These are phyloP conservation scores for Saccharomycopsis microspora DNA, from an alignment of 805 yeast genomes.

Conservation along the genomic window DNA sequence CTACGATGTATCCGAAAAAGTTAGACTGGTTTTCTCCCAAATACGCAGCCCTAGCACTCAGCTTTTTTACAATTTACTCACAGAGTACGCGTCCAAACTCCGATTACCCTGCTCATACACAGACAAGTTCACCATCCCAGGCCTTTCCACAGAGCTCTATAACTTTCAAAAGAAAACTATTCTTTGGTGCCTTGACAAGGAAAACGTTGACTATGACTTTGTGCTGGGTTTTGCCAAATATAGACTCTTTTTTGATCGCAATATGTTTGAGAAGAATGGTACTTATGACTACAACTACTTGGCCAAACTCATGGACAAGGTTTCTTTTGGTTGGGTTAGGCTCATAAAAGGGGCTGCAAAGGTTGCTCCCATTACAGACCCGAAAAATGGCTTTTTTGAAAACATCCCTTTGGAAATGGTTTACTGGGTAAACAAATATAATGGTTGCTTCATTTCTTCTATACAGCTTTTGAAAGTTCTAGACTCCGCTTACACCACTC, in stretches of 20 bases:
- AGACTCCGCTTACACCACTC: background rate
- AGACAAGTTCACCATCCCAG: slow-evolving; percentile 18
- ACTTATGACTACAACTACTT: slow-evolving; percentile 20
- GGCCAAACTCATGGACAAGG: slow-evolving; percentile 20
- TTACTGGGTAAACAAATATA: slow-evolving; percentile 39
- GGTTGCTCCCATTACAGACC: background rate
- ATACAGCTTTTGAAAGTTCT: slow-evolving; percentile 23
- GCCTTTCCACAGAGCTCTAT: slow-evolving; percentile 31
- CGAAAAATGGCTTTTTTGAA: slow-evolving; percentile 13
- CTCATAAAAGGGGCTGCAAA: slow-evolving; percentile 12
- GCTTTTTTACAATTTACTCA: slow-evolving; percentile 13
- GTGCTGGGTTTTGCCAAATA: slow-evolving; percentile 19
- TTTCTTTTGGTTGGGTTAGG: slow-evolving; percentile 45
- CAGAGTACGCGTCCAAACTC: slow-evolving; percentile 12
- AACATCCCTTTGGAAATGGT: slow-evolving; percentile 2
- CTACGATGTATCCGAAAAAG: background rate
- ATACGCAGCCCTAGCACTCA: slow-evolving; percentile 11
- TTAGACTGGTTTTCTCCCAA: slow-evolving; percentile 1
- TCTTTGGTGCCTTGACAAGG: slow-evolving; percentile 44
- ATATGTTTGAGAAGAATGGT: slow-evolving; percentile 8
- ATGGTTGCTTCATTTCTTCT: slow-evolving; percentile 33
- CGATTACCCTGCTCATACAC: background rate
- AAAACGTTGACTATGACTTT: slow-evolving; percentile 30
- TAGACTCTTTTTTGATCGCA: slow-evolving; percentile 18
- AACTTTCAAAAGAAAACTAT: slow-evolving; percentile 45